phyloP scores from a whole-genome alignment of 768 basidiomycete species.

The Exidia glandulosa region DNA sequence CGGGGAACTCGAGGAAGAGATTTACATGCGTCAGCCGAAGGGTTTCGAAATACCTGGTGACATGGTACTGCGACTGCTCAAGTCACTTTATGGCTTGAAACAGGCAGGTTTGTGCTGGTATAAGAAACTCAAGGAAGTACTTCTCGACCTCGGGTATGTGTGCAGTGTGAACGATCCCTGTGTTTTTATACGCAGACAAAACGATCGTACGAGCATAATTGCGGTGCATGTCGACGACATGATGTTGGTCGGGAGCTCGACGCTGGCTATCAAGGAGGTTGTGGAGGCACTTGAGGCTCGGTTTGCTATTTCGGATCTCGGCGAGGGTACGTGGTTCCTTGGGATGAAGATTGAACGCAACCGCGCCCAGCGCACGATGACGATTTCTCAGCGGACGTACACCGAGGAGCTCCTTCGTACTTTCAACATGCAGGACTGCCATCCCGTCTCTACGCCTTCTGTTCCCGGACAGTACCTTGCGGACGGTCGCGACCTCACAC shows the following conservation, averaged over 20 bases:
- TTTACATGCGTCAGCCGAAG: background rate
- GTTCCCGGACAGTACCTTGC: background rate
- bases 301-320: slow-evolving; percentile 3
- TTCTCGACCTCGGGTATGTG: background rate
- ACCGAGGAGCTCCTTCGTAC: background rate
- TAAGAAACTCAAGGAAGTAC: background rate
- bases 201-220: background rate
- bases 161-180: background rate
- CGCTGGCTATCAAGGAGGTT: background rate
- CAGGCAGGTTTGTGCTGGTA: no score
- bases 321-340: background rate
- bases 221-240: slow-evolving; percentile 2
- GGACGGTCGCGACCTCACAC: background rate
- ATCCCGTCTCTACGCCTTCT: background rate
- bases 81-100: no score
- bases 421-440: background rate
- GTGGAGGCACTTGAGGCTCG: background rate
- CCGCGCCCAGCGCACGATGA: background rate
- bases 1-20: background rate
- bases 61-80: no score
- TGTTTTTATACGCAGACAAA: background rate
- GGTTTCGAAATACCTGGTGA: background rate
- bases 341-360: slow-evolving; percentile 2
- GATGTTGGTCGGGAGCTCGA: background rate
- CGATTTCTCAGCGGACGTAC: slow-evolving; percentile 1